Conservation (phyloP, 768 basidiomycete genomes). For the Lentinula guzmanii region DNA sequence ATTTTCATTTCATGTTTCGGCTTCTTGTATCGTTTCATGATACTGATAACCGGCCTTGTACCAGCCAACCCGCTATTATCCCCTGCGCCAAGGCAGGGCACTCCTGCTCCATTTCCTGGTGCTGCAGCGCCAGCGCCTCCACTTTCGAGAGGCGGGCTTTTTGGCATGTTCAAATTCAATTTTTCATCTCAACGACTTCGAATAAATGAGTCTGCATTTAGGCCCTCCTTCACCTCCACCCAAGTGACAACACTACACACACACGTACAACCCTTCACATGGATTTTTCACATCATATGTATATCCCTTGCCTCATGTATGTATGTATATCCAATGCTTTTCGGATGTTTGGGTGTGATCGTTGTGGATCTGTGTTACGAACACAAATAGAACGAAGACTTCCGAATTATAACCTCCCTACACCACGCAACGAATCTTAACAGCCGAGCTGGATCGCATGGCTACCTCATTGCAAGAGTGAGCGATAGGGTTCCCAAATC, state of each 20-base stretch:
- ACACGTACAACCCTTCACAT: not conserved
- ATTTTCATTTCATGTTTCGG: not conserved
- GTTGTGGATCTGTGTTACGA: not conserved
- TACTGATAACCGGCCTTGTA: not conserved
- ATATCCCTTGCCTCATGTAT: not conserved
- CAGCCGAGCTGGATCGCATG: not conserved
- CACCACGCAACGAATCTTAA: not conserved
- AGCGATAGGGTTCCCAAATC: no score
- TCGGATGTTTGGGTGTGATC: not conserved
- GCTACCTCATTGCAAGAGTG: no score
- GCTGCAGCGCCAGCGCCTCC: constrained; percentile 32
- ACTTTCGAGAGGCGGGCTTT: constrained; percentile 54
- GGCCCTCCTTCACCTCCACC: constrained; percentile 42
- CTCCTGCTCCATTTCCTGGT: constrained; percentile 26
- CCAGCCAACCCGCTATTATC: constrained; percentile 62
- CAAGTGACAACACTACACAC: constrained; percentile 20
- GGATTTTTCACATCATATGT: not conserved
- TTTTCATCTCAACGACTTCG: not conserved
- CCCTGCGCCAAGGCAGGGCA: constrained; percentile 35
- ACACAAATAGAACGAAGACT: not conserved
- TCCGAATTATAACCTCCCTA: not conserved
- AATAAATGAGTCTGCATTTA: constrained; percentile 9
- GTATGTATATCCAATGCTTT: not conserved
- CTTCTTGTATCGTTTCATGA: not conserved
- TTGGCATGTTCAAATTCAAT: constrained; percentile 38